Conservation (phyloP, 108 stramenopile species). For the Pseudonitzschia delicatissima region DNA sequence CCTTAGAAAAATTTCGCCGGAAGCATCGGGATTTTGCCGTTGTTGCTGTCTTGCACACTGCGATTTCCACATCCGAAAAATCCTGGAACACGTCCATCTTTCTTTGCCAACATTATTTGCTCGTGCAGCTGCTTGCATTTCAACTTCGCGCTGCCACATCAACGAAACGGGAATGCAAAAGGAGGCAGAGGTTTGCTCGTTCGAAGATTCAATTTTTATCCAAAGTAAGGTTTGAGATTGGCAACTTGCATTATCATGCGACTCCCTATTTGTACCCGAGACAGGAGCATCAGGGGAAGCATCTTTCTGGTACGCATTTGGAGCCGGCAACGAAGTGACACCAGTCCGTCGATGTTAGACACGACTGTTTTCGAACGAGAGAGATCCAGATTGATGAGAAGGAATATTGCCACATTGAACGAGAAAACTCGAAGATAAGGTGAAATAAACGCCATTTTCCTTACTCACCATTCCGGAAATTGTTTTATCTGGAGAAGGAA, state of each 20-base stretch:
- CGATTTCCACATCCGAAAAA: slow-evolving; percentile 35
- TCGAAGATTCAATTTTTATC: slow-evolving; percentile 23
- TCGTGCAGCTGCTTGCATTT: slow-evolving; percentile 35
- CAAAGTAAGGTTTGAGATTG: slow-evolving; percentile 7
- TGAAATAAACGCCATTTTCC: not conserved
- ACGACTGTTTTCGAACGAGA: not conserved
- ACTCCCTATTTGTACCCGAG: not conserved
- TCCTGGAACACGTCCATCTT: slow-evolving; percentile 26
- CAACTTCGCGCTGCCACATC: slow-evolving; percentile 36
- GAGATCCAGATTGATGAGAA: not conserved
- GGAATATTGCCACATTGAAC: not conserved
- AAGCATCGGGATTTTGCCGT: not conserved
- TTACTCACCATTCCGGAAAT: slow-evolving; percentile 1
- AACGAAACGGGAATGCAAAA: slow-evolving; percentile 33
- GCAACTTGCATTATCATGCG: not conserved
- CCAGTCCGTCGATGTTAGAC: not conserved
- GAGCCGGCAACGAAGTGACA: not conserved
- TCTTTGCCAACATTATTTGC: slow-evolving; percentile 13
- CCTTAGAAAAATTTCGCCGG: slow-evolving; percentile 22
- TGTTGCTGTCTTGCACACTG: not conserved
- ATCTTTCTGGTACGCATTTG: not conserved
- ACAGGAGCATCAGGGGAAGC: not conserved
- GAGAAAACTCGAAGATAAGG: not conserved
- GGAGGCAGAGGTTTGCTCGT: slow-evolving; percentile 5
- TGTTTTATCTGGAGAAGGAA: slow-evolving; percentile 5